Base-by-base conservation (phyloP, 1,139 yeast genomes). In the Geotrichum citri-aurantii region DNA sequence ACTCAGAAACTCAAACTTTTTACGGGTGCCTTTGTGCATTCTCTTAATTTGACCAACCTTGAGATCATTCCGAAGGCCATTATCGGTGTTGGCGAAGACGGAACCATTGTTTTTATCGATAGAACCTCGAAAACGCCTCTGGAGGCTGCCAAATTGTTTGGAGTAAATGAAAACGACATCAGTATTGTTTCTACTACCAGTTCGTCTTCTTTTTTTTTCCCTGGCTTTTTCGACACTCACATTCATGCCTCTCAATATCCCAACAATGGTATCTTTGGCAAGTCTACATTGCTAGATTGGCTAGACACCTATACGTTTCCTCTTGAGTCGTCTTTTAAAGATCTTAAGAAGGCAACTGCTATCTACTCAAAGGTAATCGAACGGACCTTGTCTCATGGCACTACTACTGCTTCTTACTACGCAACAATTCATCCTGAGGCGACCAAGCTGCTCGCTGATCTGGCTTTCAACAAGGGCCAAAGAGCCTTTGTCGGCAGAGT, bases 221-320 rank as follows among this genome's bases (percentile, higher is more conserved):
- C 99, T 0, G 99, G 99, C 0, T 91, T 93, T 66, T 77, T 93
- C 14, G 99, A 93, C 69, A 91, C 98, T 1, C 99, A 93, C 70
- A 90, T 91, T 62, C 99, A 93, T 71, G 97, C 98, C 0, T 87
- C 98, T 3, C 99, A 93, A 73, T 93, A 84, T 70, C 97, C 98
- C n/a, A 93, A 93, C 71, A 79, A 83, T 54, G 98, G 98, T 1
- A 83, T 93, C 48, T 95, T 95, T 62, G 91, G 96, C 52, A 88
- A 86, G 62, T 77, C 88, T 1, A 95, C 96, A 0, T 77, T 93
- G 56, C 77, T 93, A 58, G 95, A 92, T 64, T 93, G 99, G 99
- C 78, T 93, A 54, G 81, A 83, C 44, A 82, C 81, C 24, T 91
- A 89, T 70, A 93, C 99, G 0, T 93, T 92, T 76, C 96, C 97